These are phyloP conservation scores for Stagonosporopsis vannaccii DNA, from an alignment of 2,329 filamentous ascomycete species.

Conservation along the genomic window DNA sequence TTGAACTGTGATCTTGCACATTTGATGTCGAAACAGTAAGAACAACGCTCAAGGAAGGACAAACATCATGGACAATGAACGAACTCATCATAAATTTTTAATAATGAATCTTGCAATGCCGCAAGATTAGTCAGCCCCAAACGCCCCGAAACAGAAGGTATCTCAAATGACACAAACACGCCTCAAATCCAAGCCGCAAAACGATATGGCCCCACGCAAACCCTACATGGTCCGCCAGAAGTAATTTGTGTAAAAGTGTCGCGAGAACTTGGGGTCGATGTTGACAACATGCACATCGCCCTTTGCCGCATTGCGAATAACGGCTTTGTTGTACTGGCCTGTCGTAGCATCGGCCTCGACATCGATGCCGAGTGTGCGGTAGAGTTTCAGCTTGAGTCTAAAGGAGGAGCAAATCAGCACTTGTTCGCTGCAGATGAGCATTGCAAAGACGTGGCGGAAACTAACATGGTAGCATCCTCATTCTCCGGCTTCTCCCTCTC, in stretches of 20 bases:
- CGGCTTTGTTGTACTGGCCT: slow-evolving; percentile 84
- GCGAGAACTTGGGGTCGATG: slow-evolving; percentile 89
- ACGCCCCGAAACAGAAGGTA: slow-evolving; percentile 13
- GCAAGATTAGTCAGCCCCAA: neutral
- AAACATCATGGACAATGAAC: no score
- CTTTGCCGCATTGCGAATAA: slow-evolving; percentile 84
- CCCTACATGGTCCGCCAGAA: slow-evolving; percentile 85
- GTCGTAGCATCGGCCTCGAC: slow-evolving; percentile 76
- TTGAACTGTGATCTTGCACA: neutral
- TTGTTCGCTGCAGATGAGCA: neutral
- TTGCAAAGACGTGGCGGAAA: slow-evolving; percentile 11
- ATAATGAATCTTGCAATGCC: neutral
- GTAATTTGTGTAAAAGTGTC: slow-evolving; percentile 93
- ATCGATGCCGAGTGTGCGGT: slow-evolving; percentile 88
- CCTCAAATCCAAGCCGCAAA: neutral
- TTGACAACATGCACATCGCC: slow-evolving; percentile 95
- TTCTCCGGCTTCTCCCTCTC: slow-evolving; percentile 57
- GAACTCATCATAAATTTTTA: neutral
- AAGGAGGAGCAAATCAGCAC: neutral
- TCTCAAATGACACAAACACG: neutral
- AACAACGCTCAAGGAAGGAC: neutral
- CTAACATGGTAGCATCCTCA: slow-evolving; percentile 59
- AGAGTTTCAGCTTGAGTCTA: slow-evolving; percentile 84
- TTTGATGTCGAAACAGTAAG: neutral
- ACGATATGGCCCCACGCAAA: no score